phyloP scores from a whole-genome alignment of 1,139 yeast species.

The Geotrichum phurueaensis region DNA sequence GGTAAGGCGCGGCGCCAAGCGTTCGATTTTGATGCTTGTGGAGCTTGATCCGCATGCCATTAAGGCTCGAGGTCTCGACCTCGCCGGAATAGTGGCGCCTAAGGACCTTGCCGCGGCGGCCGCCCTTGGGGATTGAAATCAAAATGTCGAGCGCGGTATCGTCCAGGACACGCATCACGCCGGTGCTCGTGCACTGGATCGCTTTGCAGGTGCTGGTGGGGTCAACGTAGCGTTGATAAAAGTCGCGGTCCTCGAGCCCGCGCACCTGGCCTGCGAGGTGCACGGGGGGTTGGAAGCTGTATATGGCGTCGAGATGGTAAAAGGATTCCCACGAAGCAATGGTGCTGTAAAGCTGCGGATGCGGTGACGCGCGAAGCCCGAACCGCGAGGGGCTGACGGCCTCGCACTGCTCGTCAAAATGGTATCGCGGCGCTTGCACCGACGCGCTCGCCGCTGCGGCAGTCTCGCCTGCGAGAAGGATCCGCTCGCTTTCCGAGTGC shows the following conservation, averaged over 20 bases:
- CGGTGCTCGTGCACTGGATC: not conserved
- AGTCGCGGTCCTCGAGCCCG: constrained; percentile 1
- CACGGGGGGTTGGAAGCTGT: constrained; percentile 26
- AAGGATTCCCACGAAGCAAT: constrained; percentile 35
- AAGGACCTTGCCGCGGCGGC: constrained; percentile 13
- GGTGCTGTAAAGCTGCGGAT: constrained; percentile 22
- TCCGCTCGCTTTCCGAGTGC: not conserved
- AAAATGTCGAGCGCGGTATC: constrained; percentile 7
- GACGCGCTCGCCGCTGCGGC: not conserved
- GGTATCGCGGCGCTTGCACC: constrained; percentile 3
- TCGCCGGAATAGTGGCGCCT: constrained; percentile 13
- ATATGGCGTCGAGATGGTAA: constrained; percentile 30
- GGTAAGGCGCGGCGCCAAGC: not conserved
- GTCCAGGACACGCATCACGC: constrained; percentile 2
- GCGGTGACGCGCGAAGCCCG: not conserved
- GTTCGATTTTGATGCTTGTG: constrained; percentile 1
- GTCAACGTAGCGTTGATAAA: constrained; percentile 8
- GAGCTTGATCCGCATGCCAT: constrained; percentile 19
- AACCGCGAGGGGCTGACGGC: not conserved
- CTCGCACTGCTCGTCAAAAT: constrained; percentile 14
- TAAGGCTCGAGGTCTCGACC: constrained; percentile 18
- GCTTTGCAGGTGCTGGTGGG: constrained; percentile 11
- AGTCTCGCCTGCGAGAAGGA: not conserved
- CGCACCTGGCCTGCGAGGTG: constrained; percentile 19
- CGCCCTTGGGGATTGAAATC: constrained; percentile 11